Evolutionary conservation across 306 rosid species (phyloP).

Genomic region (Benincasa hispida): DNA sequence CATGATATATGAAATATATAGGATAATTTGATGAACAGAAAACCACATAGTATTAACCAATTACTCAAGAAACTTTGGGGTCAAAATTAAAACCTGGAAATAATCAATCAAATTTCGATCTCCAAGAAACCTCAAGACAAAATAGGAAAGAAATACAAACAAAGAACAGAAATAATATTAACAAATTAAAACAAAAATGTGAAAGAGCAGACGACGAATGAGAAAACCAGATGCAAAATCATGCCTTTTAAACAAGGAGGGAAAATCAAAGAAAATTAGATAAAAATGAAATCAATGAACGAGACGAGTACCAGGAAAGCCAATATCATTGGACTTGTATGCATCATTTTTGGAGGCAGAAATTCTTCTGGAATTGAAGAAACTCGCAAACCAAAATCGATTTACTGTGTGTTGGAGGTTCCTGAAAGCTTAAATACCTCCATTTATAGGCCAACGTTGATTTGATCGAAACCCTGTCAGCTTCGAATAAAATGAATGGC

Average conservation of each 20-base stretch:
- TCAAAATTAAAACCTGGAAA: not conserved
- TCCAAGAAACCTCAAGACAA: not conserved
- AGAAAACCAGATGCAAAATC: not conserved
- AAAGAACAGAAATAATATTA: not conserved
- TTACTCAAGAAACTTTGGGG: not conserved
- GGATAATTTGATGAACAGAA: not conserved
- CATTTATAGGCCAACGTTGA: constrained; percentile 8
- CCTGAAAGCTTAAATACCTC: not conserved
- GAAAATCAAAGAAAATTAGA: not conserved
- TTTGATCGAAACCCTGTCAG: not conserved
- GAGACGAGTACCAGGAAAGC: constrained; percentile 49
- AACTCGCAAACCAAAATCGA: not conserved
- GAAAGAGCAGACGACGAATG: not conserved
- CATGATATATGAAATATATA: not conserved
- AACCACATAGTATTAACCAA: not conserved
- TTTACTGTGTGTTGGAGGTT: not conserved
- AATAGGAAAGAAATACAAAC: not conserved
- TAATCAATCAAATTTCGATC: not conserved
- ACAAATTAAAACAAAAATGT: not conserved
- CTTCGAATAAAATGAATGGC: not conserved
- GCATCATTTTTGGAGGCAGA: not conserved
- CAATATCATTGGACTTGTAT: constrained; percentile 35
- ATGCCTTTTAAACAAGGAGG: not conserved
- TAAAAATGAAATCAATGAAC: not conserved
- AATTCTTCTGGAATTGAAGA: not conserved